Evolutionary conservation across 345 rosid species (phyloP).

Genomic region (Angophora floribunda): DNA sequence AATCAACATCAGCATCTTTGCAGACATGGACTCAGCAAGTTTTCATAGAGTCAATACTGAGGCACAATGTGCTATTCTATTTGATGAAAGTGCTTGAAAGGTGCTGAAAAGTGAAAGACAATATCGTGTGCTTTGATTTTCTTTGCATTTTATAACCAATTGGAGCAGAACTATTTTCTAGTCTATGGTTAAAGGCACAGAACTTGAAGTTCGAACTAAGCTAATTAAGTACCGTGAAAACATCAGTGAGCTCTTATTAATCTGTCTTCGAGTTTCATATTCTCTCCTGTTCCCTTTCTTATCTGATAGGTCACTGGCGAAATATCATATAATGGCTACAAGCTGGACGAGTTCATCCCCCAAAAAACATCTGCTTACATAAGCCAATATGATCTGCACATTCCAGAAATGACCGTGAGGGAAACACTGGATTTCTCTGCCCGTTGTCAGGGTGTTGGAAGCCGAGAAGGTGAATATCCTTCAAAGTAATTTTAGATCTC

Average conservation of each 20-base stretch:
- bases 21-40: background rate
- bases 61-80: background rate
- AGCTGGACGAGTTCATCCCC: slow-evolving; percentile 2
- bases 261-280: background rate
- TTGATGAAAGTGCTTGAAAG: background rate
- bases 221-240: background rate
- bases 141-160: background rate
- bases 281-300: background rate
- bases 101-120: background rate
- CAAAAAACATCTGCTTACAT: slow-evolving; percentile 9
- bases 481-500: background rate
- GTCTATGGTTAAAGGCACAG: background rate
- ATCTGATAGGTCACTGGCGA: slow-evolving; percentile 27
- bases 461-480: slow-evolving; percentile 18
- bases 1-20: background rate
- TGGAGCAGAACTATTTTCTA: background rate
- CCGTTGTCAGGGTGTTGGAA: slow-evolving; percentile 16
- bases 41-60: background rate
- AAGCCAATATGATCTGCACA: slow-evolving; percentile 13
- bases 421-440: slow-evolving; percentile 15
- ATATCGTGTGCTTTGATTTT: background rate
- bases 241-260: background rate
- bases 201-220: background rate
- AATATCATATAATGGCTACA: slow-evolving; percentile 4
- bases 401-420: slow-evolving; percentile 14